Conservation (phyloP, 495 filamentous ascomycete species). For the Hyaloscypha bicolor region DNA sequence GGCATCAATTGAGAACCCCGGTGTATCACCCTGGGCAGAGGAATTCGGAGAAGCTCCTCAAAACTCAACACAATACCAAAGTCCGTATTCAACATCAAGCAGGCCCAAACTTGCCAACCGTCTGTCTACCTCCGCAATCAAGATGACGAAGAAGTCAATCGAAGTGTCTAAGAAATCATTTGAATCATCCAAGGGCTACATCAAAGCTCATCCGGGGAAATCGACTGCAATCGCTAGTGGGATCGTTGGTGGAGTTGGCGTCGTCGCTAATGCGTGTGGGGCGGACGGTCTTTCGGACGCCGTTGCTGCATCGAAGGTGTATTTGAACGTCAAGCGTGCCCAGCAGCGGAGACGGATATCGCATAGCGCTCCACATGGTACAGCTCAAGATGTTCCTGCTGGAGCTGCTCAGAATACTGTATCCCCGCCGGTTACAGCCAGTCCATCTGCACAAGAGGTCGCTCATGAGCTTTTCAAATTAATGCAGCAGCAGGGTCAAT, state of each 20-base stretch:
- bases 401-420: background rate
- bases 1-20: background rate
- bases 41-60: background rate
- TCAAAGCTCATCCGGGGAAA: background rate
- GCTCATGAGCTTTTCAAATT: background rate
- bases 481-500: background rate
- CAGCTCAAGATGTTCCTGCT: background rate
- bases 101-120: background rate
- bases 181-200: background rate
- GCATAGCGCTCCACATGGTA: background rate
- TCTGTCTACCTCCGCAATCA: background rate
- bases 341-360: background rate
- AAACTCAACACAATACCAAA: background rate
- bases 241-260: background rate
- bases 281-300: background rate
- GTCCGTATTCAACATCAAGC: background rate
- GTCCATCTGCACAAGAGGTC: background rate
- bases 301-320: conserved; percentile 5
- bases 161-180: background rate
- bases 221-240: background rate
- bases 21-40: background rate
- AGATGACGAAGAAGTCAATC: background rate
- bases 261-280: conserved; percentile 1
- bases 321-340: background rate
- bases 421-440: background rate